Evolutionary conservation across 176 grass and related monocot genomes (phyloP).

Genomic region (Eleusine coracana): DNA sequence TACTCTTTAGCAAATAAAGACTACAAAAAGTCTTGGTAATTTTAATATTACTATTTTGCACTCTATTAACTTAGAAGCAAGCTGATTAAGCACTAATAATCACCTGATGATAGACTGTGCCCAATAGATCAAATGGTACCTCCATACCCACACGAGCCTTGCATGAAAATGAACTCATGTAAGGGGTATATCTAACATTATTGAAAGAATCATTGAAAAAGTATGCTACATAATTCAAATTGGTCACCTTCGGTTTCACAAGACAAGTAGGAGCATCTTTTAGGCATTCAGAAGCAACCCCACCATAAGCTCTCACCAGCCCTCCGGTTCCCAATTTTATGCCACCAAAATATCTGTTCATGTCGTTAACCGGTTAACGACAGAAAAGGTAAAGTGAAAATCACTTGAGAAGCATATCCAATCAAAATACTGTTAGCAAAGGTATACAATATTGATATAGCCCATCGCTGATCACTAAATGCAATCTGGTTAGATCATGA

Average conservation of each 20-base stretch:
- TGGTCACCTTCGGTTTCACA: slow-evolving; percentile 83
- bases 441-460: neutral
- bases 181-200: slow-evolving; percentile 24
- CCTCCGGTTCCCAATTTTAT: slow-evolving; percentile 95
- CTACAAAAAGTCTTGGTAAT: neutral
- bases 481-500: neutral
- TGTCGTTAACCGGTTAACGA: slow-evolving; percentile 34
- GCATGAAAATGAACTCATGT: slow-evolving; percentile 32
- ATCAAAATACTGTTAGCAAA: neutral
- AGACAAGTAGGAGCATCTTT: slow-evolving; percentile 82
- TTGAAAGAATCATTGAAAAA: slow-evolving; percentile 36
- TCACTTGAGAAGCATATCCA: neutral
- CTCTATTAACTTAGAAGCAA: neutral
- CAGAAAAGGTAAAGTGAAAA: neutral
- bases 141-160: slow-evolving; percentile 85
- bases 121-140: slow-evolving; percentile 91
- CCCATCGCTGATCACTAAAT: neutral
- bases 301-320: slow-evolving; percentile 89
- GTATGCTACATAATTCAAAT: neutral
- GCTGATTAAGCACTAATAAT: slow-evolving; percentile 14
- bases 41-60: slow-evolving; percentile 14
- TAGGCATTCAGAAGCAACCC: slow-evolving; percentile 87
- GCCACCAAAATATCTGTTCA: slow-evolving; percentile 84
- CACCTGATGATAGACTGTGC: slow-evolving; percentile 87
- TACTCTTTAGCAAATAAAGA: neutral